Conservation (phyloP, 768 basidiomycete species). For the Podaxis sp. region DNA sequence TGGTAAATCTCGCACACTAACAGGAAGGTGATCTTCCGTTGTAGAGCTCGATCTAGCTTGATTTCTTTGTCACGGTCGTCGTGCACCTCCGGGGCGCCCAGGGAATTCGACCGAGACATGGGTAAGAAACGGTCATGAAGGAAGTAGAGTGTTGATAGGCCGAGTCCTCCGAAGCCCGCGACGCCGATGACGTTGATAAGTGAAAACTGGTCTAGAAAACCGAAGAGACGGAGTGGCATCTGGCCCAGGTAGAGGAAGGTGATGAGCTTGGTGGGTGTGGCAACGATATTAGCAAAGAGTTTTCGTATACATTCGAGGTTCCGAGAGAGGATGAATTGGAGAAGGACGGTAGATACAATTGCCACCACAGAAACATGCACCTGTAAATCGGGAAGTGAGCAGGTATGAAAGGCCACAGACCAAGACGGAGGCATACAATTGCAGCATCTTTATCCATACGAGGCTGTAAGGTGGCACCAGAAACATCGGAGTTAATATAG, state of each 20-base stretch:
- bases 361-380: neutral
- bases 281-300: neutral
- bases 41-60: constrained; percentile 4
- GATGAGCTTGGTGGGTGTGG: constrained; percentile 3
- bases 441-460: neutral
- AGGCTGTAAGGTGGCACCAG: neutral
- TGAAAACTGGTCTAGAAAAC: neutral
- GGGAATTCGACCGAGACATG: neutral
- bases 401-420: neutral
- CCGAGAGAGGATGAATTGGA: neutral
- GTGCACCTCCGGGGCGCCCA: neutral
- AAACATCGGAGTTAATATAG: neutral
- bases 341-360: neutral
- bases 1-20: constrained; percentile 9
- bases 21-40: constrained; percentile 1
- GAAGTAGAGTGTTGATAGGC: neutral
- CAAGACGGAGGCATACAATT: neutral
- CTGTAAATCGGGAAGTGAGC: neutral
- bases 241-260: constrained; percentile 2
- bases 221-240: neutral
- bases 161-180: constrained; percentile 6
- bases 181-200: neutral
- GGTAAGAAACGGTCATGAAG: neutral
- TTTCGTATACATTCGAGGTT: neutral
- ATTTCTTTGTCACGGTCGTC: neutral